Conservation (phyloP, 345 rosid genomes). For the Diplotaxis tenuifolia region DNA sequence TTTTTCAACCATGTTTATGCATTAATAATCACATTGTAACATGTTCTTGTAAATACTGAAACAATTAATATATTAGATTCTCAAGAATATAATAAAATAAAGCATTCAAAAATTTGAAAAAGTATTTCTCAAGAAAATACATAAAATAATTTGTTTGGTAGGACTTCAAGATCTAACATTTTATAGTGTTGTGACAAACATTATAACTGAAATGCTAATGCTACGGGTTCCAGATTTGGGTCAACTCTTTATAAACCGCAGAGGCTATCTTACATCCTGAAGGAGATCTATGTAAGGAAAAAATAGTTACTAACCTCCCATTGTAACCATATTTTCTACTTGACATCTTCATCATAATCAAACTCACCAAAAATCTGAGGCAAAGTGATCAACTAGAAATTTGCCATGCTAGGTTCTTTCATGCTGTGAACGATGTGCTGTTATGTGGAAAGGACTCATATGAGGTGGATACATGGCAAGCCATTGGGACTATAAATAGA, state of each 20-base stretch:
- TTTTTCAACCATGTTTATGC: background rate
- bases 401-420: conserved; percentile 95
- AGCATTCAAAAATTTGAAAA: background rate
- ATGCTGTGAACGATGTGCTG: conserved; percentile 96
- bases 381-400: conserved; percentile 86
- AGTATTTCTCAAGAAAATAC: background rate
- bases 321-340: conserved; percentile 89
- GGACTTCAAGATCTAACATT: background rate
- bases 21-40: too few relatives aligned
- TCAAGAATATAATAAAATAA: background rate
- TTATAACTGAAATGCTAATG: too few relatives aligned
- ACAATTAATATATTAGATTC: too few relatives aligned
- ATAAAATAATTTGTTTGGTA: background rate
- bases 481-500: background rate
- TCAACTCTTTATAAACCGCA: too few relatives aligned
- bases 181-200: conserved; percentile 18
- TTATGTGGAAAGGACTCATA: conserved; percentile 26
- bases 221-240: too few relatives aligned
- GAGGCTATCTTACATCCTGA: too few relatives aligned
- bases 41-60: too few relatives aligned
- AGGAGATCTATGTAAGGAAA: conserved; percentile 1
- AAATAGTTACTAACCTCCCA: conserved; percentile 56
- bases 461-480: background rate
- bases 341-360: conserved; percentile 78
- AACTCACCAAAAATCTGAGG: conserved; percentile 86